Evolutionary conservation across 345 rosid species (phyloP).

Genomic region (Bruguiera sexangula): DNA sequence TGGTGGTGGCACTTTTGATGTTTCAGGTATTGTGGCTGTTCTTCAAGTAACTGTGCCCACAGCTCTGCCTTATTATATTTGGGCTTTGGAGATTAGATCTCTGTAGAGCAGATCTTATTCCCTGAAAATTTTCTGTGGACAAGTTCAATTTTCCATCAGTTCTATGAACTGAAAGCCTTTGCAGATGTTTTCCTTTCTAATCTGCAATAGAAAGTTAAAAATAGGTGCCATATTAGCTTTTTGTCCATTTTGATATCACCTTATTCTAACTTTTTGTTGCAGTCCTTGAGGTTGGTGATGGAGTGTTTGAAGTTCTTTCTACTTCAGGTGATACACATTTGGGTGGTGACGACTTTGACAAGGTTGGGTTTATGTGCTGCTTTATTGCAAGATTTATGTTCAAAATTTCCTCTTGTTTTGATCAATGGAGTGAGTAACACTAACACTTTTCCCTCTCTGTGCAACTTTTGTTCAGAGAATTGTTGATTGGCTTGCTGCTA

Average conservation of each 20-base stretch:
- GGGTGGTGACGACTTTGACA: constrained; percentile 98
- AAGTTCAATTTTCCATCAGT: too few species aligned
- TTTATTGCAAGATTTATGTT: neutral
- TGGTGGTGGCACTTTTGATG: constrained; percentile 99
- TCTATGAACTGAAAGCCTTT: too few species aligned
- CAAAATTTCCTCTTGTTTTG: neutral
- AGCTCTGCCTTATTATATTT: neutral
- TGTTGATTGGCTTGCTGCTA: constrained; percentile 86
- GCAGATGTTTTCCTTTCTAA: too few species aligned
- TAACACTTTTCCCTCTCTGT: neutral
- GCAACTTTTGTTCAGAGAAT: constrained; percentile 51
- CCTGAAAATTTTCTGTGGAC: too few species aligned
- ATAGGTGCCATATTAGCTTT: too few species aligned
- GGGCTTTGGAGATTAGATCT: neutral
- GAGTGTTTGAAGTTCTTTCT: constrained; percentile 94
- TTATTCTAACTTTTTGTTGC: neutral
- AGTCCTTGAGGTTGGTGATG: constrained; percentile 99
- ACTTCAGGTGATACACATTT: constrained; percentile 97
- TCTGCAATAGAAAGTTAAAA: too few species aligned
- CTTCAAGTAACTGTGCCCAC: neutral
- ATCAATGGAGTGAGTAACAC: neutral
- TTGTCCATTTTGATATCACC: neutral
- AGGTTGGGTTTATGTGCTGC: constrained; percentile 37
- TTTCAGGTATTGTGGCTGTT: constrained; percentile 61
- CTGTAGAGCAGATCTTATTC: too few species aligned